A percentile compares a stretch with the other conserved stretches of the same genome.
Evolutionary conservation across 306 rosid genomes (phyloP).

Genomic region (Cucurbita ficifolia): DNA sequence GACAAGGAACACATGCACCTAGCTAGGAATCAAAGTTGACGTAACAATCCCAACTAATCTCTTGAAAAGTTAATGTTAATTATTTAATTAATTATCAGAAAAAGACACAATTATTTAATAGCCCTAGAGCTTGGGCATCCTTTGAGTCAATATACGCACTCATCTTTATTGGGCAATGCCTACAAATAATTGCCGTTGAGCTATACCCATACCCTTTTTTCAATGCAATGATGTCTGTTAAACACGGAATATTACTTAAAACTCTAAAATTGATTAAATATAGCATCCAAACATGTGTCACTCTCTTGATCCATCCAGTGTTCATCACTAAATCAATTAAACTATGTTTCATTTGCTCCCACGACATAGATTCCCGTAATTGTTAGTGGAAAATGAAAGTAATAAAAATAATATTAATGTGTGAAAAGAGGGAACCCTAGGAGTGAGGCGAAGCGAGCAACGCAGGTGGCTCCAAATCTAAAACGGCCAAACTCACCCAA

Average conservation of each 20-base stretch:
- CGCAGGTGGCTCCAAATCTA: background rate
- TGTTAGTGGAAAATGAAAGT: too few relatives aligned
- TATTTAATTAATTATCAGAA: background rate
- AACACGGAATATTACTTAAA: background rate
- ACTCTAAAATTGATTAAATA: background rate
- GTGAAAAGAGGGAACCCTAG: background rate
- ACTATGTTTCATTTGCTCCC: too few relatives aligned
- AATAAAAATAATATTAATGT: too few relatives aligned
- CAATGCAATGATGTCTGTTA: background rate
- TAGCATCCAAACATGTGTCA: too few relatives aligned
- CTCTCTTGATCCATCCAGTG: too few relatives aligned
- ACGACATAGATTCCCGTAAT: too few relatives aligned
- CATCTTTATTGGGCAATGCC: background rate
- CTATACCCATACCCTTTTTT: background rate
- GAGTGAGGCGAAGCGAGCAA: background rate
- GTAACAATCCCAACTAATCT: slow-evolving; percentile 3
- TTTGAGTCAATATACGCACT: background rate
- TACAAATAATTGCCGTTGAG: background rate
- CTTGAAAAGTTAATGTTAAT: background rate
- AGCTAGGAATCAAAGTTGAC: background rate
- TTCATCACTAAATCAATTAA: too few relatives aligned
- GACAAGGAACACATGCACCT: background rate
- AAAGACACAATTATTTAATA: background rate
- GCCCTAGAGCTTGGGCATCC: background rate
- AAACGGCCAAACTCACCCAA: background rate